Base-by-base conservation (phyloP, 169 alveolate genomes). In the Condylostoma magnum region DNA sequence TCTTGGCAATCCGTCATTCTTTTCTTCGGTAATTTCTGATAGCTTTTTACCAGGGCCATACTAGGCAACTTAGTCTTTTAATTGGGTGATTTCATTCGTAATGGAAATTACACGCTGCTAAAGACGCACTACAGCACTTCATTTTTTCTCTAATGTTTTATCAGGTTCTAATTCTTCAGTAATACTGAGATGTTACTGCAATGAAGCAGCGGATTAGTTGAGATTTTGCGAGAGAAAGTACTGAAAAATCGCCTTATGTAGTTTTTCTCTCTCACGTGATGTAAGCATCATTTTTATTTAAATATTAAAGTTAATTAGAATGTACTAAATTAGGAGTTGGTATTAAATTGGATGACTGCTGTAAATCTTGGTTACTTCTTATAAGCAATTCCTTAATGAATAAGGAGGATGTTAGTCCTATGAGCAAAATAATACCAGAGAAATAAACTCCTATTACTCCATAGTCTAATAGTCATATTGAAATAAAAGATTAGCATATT, bases 71-170 rank as follows among this genome's bases (percentile, higher is more conserved):
- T 80, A 82, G 54, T 83, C 94, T 76, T 80, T 79, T 34, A 83
- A 65, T 44, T 67, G 69, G 34, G 82, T 72, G 6, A 78, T 67
- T 77, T 89, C 75, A 22, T 70, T 63, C 63, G 82, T 84, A 30
- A 85, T 69, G 12, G 77, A 86, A 41, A 81, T 76, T n/a, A 85
- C 89, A 65, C 82, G 79, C 63, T 79, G 84, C 54, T 82, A 76
- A 15, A 85, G 75, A 34, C 87, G 72, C 31, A 84, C 87, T 33
- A 85, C 83, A 15, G 91, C 71, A 15, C 76, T 76, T 92, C 95
- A 90, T 60, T 84, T 85, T 60, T 82, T 83, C 41, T 90, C 95
- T 44, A 89, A 71, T 6, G 68, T 28, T 1, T 63, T 66, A 37
- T 44, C 37, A 3, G 80, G 22, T 33, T 69, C 71, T 10, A 46